These are phyloP conservation scores for Solanum corneliomulleri DNA, from an alignment of 257 asterid species.

Conservation along the genomic window DNA sequence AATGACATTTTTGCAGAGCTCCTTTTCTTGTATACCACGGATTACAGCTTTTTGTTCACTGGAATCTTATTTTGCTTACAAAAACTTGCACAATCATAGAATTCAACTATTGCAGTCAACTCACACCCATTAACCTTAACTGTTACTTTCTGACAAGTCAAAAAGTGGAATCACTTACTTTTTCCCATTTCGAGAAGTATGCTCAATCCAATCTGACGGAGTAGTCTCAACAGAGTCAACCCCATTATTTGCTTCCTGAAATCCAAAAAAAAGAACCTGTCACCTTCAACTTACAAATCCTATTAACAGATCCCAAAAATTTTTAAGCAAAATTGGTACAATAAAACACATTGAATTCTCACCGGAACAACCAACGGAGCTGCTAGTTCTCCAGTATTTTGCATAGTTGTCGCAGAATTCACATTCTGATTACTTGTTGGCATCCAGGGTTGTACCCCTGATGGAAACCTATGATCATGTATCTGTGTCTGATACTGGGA, in stretches of 20 bases:
- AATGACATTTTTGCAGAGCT: background rate
- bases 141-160: background rate
- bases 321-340: background rate
- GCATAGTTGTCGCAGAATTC: constrained; percentile 37
- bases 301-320: background rate
- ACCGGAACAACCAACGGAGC: constrained; percentile 21
- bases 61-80: background rate
- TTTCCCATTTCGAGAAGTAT: constrained; percentile 61
- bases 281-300: background rate
- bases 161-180: constrained; percentile 29
- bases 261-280: background rate
- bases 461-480: constrained; percentile 29
- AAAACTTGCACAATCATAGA: background rate
- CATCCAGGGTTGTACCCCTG: constrained; percentile 59
- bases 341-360: constrained; percentile 10
- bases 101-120: background rate
- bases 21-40: background rate
- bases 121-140: background rate
- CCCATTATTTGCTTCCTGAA: constrained; percentile 37
- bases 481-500: constrained; percentile 41
- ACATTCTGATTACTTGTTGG: constrained; percentile 46
- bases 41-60: background rate
- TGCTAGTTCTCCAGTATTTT: constrained; percentile 37
- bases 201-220: constrained; percentile 55
- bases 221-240: constrained; percentile 20